Evolutionary conservation across 176 grass and related monocot species (phyloP).

Genomic region (Calamus simplicifolius): DNA sequence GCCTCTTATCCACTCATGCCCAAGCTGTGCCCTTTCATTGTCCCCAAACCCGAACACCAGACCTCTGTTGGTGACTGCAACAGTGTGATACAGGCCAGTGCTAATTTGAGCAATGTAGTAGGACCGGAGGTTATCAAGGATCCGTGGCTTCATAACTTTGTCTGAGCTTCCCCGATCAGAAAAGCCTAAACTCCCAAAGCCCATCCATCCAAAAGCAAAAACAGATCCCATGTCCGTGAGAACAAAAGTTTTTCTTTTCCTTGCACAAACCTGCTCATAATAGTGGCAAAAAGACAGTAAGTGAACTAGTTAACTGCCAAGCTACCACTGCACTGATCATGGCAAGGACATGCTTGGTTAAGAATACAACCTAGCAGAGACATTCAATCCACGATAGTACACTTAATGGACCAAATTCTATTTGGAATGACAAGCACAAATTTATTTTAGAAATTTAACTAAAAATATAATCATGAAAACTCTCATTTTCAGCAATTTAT

Average conservation of each 20-base stretch:
- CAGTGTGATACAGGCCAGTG: slow-evolving; percentile 92
- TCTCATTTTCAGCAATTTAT: no score
- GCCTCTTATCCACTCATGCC: slow-evolving; percentile 67
- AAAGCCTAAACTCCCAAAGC: slow-evolving; percentile 97
- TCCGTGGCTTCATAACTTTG: slow-evolving; percentile 68
- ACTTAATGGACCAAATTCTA: no score
- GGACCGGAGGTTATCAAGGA: slow-evolving; percentile 61
- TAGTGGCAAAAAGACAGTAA: background rate
- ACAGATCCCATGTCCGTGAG: slow-evolving; percentile 78
- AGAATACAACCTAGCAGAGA: no score
- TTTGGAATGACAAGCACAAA: no score
- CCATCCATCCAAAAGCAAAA: slow-evolving; percentile 97
- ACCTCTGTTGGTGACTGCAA: slow-evolving; percentile 79
- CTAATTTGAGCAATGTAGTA: slow-evolving; percentile 87
- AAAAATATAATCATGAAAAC: no score
- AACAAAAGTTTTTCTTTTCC: slow-evolving; percentile 97
- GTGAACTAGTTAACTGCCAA: no score
- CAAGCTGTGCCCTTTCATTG: slow-evolving; percentile 91
- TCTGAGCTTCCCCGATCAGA: slow-evolving; percentile 72
- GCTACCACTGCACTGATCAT: no score
- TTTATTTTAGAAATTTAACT: no score
- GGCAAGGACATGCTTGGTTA: no score
- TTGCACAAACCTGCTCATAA: slow-evolving; percentile 73
- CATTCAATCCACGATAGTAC: no score
- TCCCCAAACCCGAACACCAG: slow-evolving; percentile 94